Conservation (phyloP, 768 basidiomycete species). For the Trametes punicea region DNA sequence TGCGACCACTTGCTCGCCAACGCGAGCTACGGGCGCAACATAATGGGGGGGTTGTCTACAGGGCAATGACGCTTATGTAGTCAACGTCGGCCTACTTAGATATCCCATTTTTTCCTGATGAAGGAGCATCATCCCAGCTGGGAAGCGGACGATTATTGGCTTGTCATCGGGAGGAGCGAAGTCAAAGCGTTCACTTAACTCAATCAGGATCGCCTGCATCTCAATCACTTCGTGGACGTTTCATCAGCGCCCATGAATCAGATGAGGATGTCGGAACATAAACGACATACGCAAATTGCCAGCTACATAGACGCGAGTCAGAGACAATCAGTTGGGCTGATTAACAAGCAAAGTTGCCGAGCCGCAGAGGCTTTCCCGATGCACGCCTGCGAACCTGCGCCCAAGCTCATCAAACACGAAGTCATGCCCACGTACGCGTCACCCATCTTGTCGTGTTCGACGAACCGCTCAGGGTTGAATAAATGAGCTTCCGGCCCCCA, state of each 20-base stretch:
- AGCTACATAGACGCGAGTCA: slow-evolving; percentile 4
- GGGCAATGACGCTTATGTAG: too few relatives aligned
- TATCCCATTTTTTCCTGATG: too few relatives aligned
- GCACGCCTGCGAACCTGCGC: slow-evolving; percentile 21
- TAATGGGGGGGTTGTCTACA: too few relatives aligned
- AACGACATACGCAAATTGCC: slow-evolving; percentile 32
- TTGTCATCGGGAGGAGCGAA: slow-evolving; percentile 32
- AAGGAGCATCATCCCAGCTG: slow-evolving; percentile 33
- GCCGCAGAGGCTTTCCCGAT: slow-evolving; percentile 12
- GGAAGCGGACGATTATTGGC: slow-evolving; percentile 30
- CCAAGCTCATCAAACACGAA: slow-evolving; percentile 17
- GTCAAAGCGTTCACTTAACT: slow-evolving; percentile 36
- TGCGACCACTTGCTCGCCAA: too few relatives aligned
- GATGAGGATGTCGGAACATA: not conserved
- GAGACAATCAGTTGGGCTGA: not conserved
- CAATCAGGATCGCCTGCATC: slow-evolving; percentile 33
- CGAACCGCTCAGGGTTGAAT: slow-evolving; percentile 30
- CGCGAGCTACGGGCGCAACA: too few relatives aligned
- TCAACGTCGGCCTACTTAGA: too few relatives aligned
- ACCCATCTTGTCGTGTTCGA: slow-evolving; percentile 17
- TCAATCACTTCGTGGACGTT: slow-evolving; percentile 32
- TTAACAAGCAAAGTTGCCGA: not conserved
- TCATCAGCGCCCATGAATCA: slow-evolving; percentile 30
- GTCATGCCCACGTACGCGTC: slow-evolving; percentile 19
- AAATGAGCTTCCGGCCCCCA: slow-evolving; percentile 33